phyloP scores from a whole-genome alignment of 2,329 filamentous ascomycete genomes.

The Penicillium thymicola region DNA sequence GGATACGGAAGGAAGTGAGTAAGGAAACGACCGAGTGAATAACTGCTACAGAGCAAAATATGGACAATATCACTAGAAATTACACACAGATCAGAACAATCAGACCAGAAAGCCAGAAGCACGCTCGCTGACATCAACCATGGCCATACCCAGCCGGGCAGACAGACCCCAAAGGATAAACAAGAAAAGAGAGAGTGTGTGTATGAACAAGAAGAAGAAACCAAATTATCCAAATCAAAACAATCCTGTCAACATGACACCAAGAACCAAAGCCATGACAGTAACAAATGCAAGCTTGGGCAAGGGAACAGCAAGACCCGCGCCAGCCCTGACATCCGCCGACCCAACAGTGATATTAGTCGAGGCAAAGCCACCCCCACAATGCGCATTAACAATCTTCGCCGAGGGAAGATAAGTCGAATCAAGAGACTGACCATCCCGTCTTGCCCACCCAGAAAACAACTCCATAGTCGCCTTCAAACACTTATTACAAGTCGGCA shows the following conservation, averaged over 20 bases:
- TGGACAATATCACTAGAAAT: constrained; percentile 5
- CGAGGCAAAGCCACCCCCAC: constrained; percentile 55
- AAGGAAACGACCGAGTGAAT: not conserved
- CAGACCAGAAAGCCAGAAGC: constrained; percentile 6
- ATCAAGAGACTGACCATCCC: constrained; percentile 64
- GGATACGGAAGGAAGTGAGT: too few relatives aligned
- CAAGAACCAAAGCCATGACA: constrained; percentile 8
- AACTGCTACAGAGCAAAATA: not conserved
- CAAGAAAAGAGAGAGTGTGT: constrained; percentile 1
- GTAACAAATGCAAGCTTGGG: constrained; percentile 1
- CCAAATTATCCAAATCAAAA: constrained; percentile 6
- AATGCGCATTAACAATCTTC: constrained; percentile 64
- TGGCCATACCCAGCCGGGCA: constrained; percentile 18
- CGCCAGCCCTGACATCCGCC: constrained; percentile 11
- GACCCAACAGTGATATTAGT: constrained; percentile 41
- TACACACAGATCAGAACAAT: not conserved
- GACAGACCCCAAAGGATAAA: constrained; percentile 5
- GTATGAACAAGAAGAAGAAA: not conserved
- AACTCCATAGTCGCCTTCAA: constrained; percentile 77
- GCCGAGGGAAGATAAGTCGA: constrained; percentile 70
- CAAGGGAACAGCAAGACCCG: constrained; percentile 4
- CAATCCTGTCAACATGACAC: not conserved
- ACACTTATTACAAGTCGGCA: constrained; percentile 74
- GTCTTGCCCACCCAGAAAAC: constrained; percentile 66
- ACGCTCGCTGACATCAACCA: constrained; percentile 29